Conservation (phyloP, 306 rosid species). For the Sicyos edulis region DNA sequence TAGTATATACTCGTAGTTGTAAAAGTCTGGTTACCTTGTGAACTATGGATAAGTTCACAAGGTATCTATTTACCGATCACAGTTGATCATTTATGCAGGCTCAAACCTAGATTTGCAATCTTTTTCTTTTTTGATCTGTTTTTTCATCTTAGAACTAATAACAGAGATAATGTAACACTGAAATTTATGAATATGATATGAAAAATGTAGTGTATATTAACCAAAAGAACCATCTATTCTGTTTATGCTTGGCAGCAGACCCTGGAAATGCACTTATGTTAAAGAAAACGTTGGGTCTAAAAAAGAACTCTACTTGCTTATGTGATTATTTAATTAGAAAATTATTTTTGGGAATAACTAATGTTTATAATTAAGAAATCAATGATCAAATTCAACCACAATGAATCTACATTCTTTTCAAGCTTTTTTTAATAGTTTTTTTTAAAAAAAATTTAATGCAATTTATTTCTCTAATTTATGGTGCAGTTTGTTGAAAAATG, state of each 20-base stretch:
- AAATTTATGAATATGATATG: neutral
- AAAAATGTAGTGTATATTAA: neutral
- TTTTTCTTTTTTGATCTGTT: neutral
- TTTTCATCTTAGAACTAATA: neutral
- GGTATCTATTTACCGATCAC: neutral
- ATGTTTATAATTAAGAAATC: neutral
- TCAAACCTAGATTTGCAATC: neutral
- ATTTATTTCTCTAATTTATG: slow-evolving; percentile 15
- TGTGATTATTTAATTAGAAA: no score
- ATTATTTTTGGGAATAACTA: neutral
- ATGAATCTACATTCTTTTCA: neutral
- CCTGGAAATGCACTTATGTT: no score
- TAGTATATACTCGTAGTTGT: no score
- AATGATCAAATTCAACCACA: neutral
- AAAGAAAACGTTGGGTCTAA: no score
- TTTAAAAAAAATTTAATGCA: neutral
- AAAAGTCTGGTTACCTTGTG: no score
- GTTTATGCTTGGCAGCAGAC: no score
- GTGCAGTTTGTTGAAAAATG: slow-evolving; percentile 54
- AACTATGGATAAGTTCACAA: neutral
- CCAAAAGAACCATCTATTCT: neutral
- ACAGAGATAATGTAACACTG: neutral
- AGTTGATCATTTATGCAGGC: neutral
- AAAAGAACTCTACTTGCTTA: no score
- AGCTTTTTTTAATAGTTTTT: no score